A percentile compares a stretch with the other conserved stretches of the same genome.
Conservation (phyloP, 2,329 filamentous ascomycete species). For the Nigrospora osmanthi region DNA sequence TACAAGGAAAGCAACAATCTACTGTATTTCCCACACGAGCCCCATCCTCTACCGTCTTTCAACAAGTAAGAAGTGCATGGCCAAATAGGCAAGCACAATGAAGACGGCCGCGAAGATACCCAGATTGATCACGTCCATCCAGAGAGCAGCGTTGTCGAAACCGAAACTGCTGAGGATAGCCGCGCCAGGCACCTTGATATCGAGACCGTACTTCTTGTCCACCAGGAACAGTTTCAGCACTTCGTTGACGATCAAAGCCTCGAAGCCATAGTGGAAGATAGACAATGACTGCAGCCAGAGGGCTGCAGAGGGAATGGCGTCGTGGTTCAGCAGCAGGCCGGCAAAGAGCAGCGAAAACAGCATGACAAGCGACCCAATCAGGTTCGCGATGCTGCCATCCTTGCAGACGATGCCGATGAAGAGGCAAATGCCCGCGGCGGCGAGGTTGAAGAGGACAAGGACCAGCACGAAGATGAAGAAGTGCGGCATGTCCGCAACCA, state of each 20-base stretch:
- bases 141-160: conserved; percentile 80
- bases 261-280: conserved; percentile 97
- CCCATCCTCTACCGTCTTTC: conserved; percentile 61
- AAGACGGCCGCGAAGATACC: conserved; percentile 77
- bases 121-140: conserved; percentile 75
- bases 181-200: conserved; percentile 92
- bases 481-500: conserved; percentile 72
- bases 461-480: conserved; percentile 91
- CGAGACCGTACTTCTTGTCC: conserved; percentile 91
- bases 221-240: conserved; percentile 82
- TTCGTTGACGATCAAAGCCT: conserved; percentile 95
- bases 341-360: conserved; percentile 93
- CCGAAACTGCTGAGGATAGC: conserved; percentile 93
- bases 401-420: conserved; percentile 96
- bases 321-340: conserved; percentile 86
- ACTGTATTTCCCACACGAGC: conserved; percentile 1
- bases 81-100: conserved; percentile 77
- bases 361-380: conserved; percentile 95
- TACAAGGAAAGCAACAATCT: conserved; percentile 1
- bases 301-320: conserved; percentile 79
- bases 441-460: conserved; percentile 90
- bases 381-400: conserved; percentile 82
- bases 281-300: conserved; percentile 89
- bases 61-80: conserved; percentile 89
- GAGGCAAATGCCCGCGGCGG: conserved; percentile 85